These are phyloP conservation scores for Nymphaea thermarum DNA, from an alignment of 164 flowering plant genomes.

Conservation along the genomic window DNA sequence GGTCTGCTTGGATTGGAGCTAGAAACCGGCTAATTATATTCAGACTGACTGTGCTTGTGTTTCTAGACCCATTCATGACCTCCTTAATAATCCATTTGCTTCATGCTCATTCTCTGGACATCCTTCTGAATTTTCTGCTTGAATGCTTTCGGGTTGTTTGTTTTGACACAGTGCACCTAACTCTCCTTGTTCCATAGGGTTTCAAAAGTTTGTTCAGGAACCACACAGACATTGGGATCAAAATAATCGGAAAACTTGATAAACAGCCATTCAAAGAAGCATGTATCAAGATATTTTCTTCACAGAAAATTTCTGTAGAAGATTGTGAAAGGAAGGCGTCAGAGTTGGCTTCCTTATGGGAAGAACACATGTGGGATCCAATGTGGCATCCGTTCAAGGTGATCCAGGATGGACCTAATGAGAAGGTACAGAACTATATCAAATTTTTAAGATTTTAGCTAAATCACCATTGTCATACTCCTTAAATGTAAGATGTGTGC, in stretches of 20 bases:
- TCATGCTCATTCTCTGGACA: too few species aligned
- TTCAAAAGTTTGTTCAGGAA: slow-evolving; percentile 29
- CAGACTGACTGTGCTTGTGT: neutral
- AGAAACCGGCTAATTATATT: too few species aligned
- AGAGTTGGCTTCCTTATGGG: slow-evolving; percentile 28
- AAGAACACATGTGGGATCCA: slow-evolving; percentile 17
- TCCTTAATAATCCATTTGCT: neutral
- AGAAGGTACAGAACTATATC: slow-evolving; percentile 14
- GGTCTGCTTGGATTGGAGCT: too few species aligned
- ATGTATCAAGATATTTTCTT: slow-evolving; percentile 16
- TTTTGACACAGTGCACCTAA: too few species aligned
- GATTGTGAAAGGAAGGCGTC: slow-evolving; percentile 16
- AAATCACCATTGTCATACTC: too few species aligned
- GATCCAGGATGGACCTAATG: slow-evolving; percentile 7
- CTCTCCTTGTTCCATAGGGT: slow-evolving; percentile 22
- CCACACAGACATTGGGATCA: slow-evolving; percentile 43
- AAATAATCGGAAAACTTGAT: slow-evolving; percentile 83
- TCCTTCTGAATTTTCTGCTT: neutral
- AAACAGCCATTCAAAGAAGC: slow-evolving; percentile 22
- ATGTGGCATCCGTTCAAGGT: slow-evolving; percentile 29
- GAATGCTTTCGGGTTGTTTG: neutral
- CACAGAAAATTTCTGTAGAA: neutral
- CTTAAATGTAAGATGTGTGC: neutral
- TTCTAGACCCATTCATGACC: neutral
- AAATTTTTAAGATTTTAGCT: too few species aligned